Conservation (phyloP, 2,329 filamentous ascomycete genomes). For the Emericellopsis atlantica region DNA sequence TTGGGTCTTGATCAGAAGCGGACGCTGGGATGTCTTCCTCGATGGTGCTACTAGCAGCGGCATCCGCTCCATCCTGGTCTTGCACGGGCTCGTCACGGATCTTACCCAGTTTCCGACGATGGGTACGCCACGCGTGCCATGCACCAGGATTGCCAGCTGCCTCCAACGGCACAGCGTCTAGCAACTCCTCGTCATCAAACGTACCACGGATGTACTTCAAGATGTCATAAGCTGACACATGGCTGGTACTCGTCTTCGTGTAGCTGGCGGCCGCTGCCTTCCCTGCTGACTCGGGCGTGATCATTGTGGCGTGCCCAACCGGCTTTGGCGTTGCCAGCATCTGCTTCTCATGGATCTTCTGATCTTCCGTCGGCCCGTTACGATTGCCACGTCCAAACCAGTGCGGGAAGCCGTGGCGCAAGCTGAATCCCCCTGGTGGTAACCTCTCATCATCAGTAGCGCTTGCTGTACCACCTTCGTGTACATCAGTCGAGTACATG, state of each 20-base stretch:
- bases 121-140: constrained; percentile 83
- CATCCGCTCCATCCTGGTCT: not conserved
- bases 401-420: constrained; percentile 78
- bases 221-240: constrained; percentile 51
- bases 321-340: constrained; percentile 11
- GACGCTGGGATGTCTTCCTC: constrained; percentile 2
- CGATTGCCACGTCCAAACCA: constrained; percentile 63
- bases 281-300: constrained; percentile 14
- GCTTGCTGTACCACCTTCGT: constrained; percentile 65
- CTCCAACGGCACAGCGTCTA: constrained; percentile 69
- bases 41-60: not conserved
- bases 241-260: not conserved
- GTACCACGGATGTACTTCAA: constrained; percentile 70
- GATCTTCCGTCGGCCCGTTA: constrained; percentile 17
- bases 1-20: not conserved
- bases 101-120: constrained; percentile 32
- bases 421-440: constrained; percentile 79
- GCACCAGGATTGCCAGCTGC: constrained; percentile 83
- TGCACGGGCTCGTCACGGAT: not conserved
- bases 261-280: not conserved
- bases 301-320: constrained; percentile 7
- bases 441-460: constrained; percentile 73
- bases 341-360: constrained; percentile 23
- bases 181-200: constrained; percentile 64
- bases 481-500: constrained; percentile 72